Base-by-base conservation (phyloP, 2,329 filamentous ascomycete species). In the Xylaria sp. region DNA sequence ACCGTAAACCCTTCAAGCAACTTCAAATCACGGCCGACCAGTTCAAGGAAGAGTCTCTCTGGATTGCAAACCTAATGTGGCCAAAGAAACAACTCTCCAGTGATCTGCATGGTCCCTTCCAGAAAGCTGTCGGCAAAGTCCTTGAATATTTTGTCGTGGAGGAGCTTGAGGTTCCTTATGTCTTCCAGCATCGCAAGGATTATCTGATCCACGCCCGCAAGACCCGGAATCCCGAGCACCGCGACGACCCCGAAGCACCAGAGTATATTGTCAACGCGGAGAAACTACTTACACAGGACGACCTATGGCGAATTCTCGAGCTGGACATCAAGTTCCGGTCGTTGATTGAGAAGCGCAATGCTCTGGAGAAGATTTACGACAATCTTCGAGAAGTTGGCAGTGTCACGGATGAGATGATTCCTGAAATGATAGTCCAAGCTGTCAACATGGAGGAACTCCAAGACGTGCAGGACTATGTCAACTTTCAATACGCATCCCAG, bases 111-210 rank as follows among this genome's bases (percentile, higher is more conserved):
- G 83, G 84, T 29, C 91, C 92, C 0, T 97, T 99, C 72, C 87
- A 90, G 66, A 90, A 90, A 65, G 90, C 93, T 4, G 88, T 99
- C 50, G 87, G 87, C 63, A 96, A 96, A 72, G 92, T 97, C 9
- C 81, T 99, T 38, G 91, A 97, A 66, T 97, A 97, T 69, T 91
- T 99, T 73, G 91, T 96, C 46, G 86, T 93, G 3, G 92, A 97
- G 61, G 91, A 96, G 63, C 91, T 93, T 64, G 94, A 99, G 72
- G 92, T 97, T 1, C 93, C 94, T 0, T 99, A 96, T 71, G 94
- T 99, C 63, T 97, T 97, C 72, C 93, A 97, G 71, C 94, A 99
- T 69, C 91, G 94, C 57, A 96, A 97, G 73, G 94, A 99, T 71
- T 99, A 97, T 69, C 82, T 99, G 40, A 95, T 99, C 52, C 91